A percentile compares a stretch with the other conserved stretches of the same genome.
Evolutionary conservation across 2,329 filamentous ascomycete species (phyloP).

Genomic region (Westerdykella aurantiaca): DNA sequence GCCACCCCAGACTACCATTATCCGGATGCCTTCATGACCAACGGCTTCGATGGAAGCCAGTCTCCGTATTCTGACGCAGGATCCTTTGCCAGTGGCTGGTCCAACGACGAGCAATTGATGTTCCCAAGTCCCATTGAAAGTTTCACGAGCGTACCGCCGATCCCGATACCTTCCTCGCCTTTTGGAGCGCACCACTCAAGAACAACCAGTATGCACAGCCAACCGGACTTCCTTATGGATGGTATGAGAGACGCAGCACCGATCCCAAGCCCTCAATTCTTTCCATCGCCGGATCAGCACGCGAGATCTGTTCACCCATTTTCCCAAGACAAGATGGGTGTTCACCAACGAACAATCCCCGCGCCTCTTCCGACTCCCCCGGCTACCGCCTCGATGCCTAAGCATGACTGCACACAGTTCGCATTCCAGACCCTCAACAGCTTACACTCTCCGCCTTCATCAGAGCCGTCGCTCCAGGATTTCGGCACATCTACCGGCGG

Average conservation of each 20-base stretch:
- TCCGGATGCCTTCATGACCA: conserved; percentile 27
- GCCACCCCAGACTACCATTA: conserved; percentile 33
- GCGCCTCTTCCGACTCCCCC: conserved; percentile 29
- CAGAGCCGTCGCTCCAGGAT: conserved; percentile 19
- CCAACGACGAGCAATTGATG: conserved; percentile 29
- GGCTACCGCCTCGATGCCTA: conserved; percentile 15
- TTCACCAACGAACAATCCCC: conserved; percentile 19
- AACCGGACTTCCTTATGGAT: conserved; percentile 29
- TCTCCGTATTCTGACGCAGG: conserved; percentile 31
- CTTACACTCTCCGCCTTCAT: conserved; percentile 26
- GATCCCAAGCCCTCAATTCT: conserved; percentile 20
- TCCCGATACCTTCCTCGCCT: conserved; percentile 14
- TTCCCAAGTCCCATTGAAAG: conserved; percentile 23
- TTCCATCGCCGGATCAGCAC: conserved; percentile 21
- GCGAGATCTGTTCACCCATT: conserved; percentile 14
- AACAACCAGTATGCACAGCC: conserved; percentile 26
- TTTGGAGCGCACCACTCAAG: conserved; percentile 18
- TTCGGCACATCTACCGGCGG: conserved; percentile 20
- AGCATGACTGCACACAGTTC: conserved; percentile 33
- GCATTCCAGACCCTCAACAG: conserved; percentile 33
- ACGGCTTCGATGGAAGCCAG: conserved; percentile 26
- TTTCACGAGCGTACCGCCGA: conserved; percentile 19
- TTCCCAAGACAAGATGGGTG: conserved; percentile 17
- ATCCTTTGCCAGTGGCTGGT: conserved; percentile 25
- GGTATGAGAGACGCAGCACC: conserved; percentile 18